Conservation (phyloP, 148 eudicot species). For the Mesembryanthemum crystallinum region DNA sequence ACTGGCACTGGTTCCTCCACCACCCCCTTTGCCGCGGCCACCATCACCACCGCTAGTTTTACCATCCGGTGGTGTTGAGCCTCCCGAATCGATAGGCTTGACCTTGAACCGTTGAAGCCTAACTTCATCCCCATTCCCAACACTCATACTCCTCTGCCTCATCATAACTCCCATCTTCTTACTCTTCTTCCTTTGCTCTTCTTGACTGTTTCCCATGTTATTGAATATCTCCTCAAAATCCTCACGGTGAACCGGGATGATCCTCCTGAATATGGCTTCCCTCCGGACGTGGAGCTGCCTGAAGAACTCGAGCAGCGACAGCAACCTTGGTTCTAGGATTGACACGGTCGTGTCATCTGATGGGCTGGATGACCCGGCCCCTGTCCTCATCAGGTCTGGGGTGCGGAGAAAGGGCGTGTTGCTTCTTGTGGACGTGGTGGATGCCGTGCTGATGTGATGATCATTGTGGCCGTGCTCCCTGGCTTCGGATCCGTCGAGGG, state of each 20-base stretch:
- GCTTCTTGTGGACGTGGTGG: not conserved
- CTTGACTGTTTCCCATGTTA: not conserved
- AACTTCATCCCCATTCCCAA: constrained; percentile 5
- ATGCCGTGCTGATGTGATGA: not conserved
- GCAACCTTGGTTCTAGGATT: constrained; percentile 13
- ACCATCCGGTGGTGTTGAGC: not conserved
- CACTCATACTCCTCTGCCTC: constrained; percentile 24
- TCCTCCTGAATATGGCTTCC: constrained; percentile 8
- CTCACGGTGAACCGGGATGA: constrained; percentile 17
- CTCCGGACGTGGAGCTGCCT: constrained; percentile 21
- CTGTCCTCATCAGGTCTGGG: constrained; percentile 7
- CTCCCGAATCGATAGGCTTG: constrained; percentile 30
- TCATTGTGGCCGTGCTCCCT: not conserved
- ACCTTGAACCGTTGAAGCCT: constrained; percentile 25
- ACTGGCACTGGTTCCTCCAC: not conserved
- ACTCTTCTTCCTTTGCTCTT: not conserved
- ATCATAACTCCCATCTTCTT: not conserved
- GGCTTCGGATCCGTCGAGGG: too few relatives aligned
- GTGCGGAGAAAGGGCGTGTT: constrained; percentile 5
- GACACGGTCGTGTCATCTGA: not conserved
- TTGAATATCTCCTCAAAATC: constrained; percentile 21
- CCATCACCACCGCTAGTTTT: constrained; percentile 1
- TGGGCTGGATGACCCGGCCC: constrained; percentile 20
- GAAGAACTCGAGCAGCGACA: constrained; percentile 23
- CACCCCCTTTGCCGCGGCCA: not conserved